phyloP scores from a whole-genome alignment of 2,329 filamentous ascomycete species.

The Colletotrichum sp. region DNA sequence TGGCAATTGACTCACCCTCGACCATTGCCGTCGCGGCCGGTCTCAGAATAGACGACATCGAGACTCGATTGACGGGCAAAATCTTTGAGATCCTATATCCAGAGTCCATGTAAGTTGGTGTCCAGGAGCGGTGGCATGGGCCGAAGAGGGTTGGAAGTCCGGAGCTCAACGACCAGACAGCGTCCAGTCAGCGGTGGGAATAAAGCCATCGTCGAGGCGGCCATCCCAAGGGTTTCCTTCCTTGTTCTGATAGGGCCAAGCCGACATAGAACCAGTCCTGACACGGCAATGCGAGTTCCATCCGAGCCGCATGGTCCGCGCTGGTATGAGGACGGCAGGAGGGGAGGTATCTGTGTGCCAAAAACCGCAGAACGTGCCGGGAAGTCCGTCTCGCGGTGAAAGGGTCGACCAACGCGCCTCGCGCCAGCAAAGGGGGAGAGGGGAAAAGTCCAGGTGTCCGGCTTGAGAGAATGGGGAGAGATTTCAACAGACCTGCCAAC shows the following conservation, averaged over 20 bases:
- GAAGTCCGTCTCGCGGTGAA: not conserved
- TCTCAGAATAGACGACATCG: conserved; percentile 98
- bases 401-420: not conserved
- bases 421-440: conserved; percentile 24
- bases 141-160: conserved; percentile 16
- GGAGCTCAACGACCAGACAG: not conserved
- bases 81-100: conserved; percentile 98
- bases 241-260: not conserved
- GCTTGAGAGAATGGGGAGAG: conserved; percentile 63
- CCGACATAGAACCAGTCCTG: conserved; percentile 20
- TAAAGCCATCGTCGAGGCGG: not conserved
- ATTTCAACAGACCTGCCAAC: conserved; percentile 96
- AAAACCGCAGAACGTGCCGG: not conserved
- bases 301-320: not conserved
- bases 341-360: not conserved
- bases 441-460: conserved; percentile 43
- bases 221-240: conserved; percentile 19
- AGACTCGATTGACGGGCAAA: conserved; percentile 96
- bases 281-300: conserved; percentile 19
- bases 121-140: conserved; percentile 27
- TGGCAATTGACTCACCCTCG: conserved; percentile 73
- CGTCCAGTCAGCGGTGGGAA: not conserved
- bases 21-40: conserved; percentile 87
- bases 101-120: conserved; percentile 78
- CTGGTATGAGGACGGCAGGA: not conserved